Base-by-base conservation (phyloP, 805 yeast species). In the Komagataella phaffii region DNA sequence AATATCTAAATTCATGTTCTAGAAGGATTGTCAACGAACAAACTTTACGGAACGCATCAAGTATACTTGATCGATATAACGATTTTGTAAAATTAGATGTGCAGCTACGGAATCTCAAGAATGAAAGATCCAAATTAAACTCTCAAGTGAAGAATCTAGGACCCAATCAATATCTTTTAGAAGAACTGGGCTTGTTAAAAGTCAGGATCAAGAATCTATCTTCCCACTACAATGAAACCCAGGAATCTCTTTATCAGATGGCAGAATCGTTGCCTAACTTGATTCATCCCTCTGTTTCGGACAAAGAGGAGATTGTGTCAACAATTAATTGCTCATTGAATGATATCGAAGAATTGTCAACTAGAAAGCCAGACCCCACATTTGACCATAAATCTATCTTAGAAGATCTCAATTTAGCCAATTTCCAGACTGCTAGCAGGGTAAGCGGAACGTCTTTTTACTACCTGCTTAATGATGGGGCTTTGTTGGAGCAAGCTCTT, bases 371-470 rank as follows among this genome's bases (percentile, higher is more conserved):
- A 46, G 55, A 56, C 0, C 49, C 55, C 2, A 47, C 50, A 1
- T 58, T 62, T 17, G 88, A 84, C 59, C 99, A 93, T 63, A 78
- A 82, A 48, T 66, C 62, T 3, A 84, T 93, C n/a, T 89, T 87
- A 56, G 79, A 74, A 19, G 64, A 68, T n/a, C 73, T 88, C 43
- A 78, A 80, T 0, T 65, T 91, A 23, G 66, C 88, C 23, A 93
- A 93, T 53, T 76, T 93, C 50, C 68, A 71, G 17, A 70, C 77
- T 0, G 97, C 96, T 0, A 71, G 97, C 0, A 71, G 75, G 36
- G 78, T 88, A 1, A 77, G 93, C 6, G 96, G 96, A 0, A 65
- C 78, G n/a, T 87, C 96, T 2, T 89, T 95, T 85, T 90, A 89
- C 62, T 93, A 87, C 59, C 67, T 93, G 5, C 54, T 83, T 1